phyloP scores from a whole-genome alignment of 2,329 filamentous ascomycete species.

The Xylaria sp. region DNA sequence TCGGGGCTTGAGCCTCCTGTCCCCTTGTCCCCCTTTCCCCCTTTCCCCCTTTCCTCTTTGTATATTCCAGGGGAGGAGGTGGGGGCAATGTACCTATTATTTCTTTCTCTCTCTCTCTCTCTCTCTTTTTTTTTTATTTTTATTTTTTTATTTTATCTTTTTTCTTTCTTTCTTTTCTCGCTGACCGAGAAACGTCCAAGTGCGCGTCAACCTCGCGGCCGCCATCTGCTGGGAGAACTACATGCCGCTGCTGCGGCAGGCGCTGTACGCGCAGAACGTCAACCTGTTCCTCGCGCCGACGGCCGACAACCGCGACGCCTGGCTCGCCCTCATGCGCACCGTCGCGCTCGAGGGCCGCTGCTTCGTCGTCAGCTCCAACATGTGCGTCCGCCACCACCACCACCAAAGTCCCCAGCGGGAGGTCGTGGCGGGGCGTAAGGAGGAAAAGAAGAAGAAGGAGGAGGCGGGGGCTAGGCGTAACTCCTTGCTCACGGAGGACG shows the following conservation, averaged over 20 bases:
- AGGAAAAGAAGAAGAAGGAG: too few relatives aligned
- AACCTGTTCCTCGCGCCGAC: conserved; percentile 91
- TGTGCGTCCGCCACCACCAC: conserved; percentile 67
- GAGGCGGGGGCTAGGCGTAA: conserved; percentile 33
- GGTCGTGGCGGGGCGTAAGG: too few relatives aligned
- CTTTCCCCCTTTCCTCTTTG: too few relatives aligned
- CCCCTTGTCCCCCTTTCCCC: too few relatives aligned
- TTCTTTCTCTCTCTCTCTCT: too few relatives aligned
- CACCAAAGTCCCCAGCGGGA: not conserved
- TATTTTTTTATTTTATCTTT: too few relatives aligned
- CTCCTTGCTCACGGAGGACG: conserved; percentile 50
- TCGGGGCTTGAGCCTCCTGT: too few relatives aligned
- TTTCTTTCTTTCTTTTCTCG: too few relatives aligned
- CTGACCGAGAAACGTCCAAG: too few relatives aligned
- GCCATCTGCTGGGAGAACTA: conserved; percentile 98
- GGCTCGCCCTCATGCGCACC: conserved; percentile 70
- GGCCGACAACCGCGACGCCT: conserved; percentile 78
- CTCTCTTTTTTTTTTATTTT: too few relatives aligned
- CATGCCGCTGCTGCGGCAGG: conserved; percentile 86
- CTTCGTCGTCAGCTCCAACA: conserved; percentile 85
- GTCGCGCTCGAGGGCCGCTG: conserved; percentile 80
- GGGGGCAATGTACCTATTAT: too few relatives aligned
- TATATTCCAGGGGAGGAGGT: too few relatives aligned
- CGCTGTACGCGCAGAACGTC: conserved; percentile 85
- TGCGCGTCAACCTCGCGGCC: conserved; percentile 77